These are phyloP conservation scores for Heliophila coronopifolia DNA, from an alignment of 441 rosid genomes.

Conservation along the genomic window DNA sequence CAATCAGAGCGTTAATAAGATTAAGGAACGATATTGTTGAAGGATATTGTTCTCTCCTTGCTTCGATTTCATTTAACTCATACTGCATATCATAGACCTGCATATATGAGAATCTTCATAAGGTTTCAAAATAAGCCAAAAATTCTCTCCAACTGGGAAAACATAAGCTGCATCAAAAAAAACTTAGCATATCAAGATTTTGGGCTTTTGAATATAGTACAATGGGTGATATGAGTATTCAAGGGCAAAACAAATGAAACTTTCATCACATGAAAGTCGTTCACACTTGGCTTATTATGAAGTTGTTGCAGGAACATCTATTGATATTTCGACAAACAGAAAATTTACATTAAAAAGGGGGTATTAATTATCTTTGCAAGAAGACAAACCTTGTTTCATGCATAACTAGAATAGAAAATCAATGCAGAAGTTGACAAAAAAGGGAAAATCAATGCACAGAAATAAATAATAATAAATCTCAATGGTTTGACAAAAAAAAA, in stretches of 20 bases:
- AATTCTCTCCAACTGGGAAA: conserved; percentile 2
- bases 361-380: not conserved
- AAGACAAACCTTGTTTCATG: not conserved
- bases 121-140: conserved; percentile 13
- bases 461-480: too few species aligned
- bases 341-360: not conserved
- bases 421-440: too few species aligned
- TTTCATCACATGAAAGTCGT: too few species aligned
- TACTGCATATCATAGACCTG: conserved; percentile 97
- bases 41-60: conserved; percentile 87
- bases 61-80: conserved; percentile 97
- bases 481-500: too few species aligned
- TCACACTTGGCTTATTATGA: too few species aligned
- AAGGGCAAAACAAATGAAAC: not conserved
- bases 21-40: conserved; percentile 90
- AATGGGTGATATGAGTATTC: not conserved
- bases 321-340: not conserved
- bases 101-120: conserved; percentile 4
- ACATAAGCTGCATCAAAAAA: not conserved
- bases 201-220: not conserved
- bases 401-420: not conserved
- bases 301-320: not conserved
- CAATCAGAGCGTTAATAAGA: conserved; percentile 77
- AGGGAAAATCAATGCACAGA: too few species aligned
- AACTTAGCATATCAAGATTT: conserved; percentile 2